Conservation (phyloP, 805 yeast genomes). For the Candida verbasci region DNA sequence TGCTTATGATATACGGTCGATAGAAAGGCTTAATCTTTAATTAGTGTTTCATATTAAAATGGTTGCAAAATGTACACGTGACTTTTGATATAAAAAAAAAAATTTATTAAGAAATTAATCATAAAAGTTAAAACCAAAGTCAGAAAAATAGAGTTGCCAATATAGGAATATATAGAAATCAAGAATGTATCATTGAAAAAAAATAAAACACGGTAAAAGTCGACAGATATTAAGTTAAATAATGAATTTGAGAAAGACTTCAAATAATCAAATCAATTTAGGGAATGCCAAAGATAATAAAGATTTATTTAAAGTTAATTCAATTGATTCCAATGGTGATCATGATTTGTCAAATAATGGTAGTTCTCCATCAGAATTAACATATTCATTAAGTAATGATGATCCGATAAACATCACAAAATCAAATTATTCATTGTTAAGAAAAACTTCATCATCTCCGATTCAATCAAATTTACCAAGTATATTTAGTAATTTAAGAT, state of each 20-base stretch:
- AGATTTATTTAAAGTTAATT: background rate
- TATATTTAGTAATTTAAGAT: slow-evolving; percentile 18
- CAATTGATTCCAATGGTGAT: slow-evolving; percentile 3
- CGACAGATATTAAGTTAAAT: too few relatives aligned
- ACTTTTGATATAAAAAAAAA: too few relatives aligned
- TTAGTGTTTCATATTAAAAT: too few relatives aligned
- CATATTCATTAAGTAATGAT: slow-evolving; percentile 3
- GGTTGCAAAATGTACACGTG: too few relatives aligned
- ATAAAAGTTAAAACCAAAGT: too few relatives aligned
- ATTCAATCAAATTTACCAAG: slow-evolving; percentile 21
- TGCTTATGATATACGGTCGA: too few relatives aligned
- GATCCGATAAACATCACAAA: background rate
- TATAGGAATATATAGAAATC: too few relatives aligned
- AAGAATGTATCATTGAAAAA: background rate
- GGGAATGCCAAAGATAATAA: too few relatives aligned
- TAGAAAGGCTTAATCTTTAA: too few relatives aligned
- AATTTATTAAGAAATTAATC: too few relatives aligned
- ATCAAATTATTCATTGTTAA: background rate
- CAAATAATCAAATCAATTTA: background rate
- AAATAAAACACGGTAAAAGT: background rate
- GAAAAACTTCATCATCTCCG: slow-evolving; percentile 14
- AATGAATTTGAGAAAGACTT: background rate
- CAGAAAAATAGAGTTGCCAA: too few relatives aligned
- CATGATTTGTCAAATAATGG: background rate
- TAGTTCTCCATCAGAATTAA: slow-evolving; percentile 9